Evolutionary conservation across 2,329 filamentous ascomycete genomes (phyloP).

Genomic region (Fusarium abutilonis): DNA sequence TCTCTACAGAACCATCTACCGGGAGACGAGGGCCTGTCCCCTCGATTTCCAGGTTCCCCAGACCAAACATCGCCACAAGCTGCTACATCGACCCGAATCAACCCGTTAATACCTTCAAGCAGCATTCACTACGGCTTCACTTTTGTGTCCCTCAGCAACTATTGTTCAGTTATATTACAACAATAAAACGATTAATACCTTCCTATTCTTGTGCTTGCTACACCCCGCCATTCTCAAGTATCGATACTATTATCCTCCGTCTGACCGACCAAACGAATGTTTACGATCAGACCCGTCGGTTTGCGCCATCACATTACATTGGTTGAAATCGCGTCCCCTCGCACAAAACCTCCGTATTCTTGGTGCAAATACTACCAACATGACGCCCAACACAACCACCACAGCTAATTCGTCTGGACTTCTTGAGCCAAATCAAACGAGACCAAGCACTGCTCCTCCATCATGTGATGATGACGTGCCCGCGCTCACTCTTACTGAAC

Average conservation of each 20-base stretch:
- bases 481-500: conserved; percentile 3
- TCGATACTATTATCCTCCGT: conserved; percentile 25
- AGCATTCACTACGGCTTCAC: neutral
- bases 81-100: conserved; percentile 36
- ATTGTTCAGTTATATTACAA: neutral
- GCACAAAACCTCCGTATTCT: neutral
- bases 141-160: neutral
- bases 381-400: neutral
- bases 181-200: neutral
- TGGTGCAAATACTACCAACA: neutral
- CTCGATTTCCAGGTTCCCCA: conserved; percentile 13
- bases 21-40: conserved; percentile 27
- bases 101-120: conserved; percentile 14
- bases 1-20: conserved; percentile 1
- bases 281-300: conserved; percentile 4
- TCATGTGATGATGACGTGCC: conserved; percentile 31
- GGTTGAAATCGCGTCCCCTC: neutral
- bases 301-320: conserved; percentile 1
- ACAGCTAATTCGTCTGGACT: conserved; percentile 1
- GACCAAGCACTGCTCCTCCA: conserved; percentile 33
- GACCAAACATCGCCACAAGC: conserved; percentile 21
- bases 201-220: conserved; percentile 10
- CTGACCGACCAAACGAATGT: conserved; percentile 33
- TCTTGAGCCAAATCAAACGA: conserved; percentile 12
- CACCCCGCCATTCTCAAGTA: conserved; percentile 26